A percentile compares a stretch with the other conserved stretches of the same genome.
These are phyloP conservation scores for Fusarium sp. DNA, from an alignment of 2,329 filamentous ascomycete species.

Conservation along the genomic window DNA sequence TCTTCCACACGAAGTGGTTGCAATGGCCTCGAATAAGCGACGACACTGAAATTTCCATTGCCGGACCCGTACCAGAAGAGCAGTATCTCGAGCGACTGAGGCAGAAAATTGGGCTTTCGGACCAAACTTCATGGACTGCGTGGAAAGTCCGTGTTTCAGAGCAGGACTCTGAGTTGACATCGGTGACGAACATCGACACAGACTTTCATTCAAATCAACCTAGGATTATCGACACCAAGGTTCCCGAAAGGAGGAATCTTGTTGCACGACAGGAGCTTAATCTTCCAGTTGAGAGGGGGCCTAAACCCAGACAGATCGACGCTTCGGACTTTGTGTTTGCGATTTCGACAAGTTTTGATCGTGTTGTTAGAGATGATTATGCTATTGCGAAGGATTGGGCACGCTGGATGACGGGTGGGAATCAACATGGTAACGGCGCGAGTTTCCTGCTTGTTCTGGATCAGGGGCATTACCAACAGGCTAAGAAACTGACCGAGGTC, in stretches of 20 bases:
- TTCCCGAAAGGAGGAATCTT: conserved; percentile 45
- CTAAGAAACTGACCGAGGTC: conserved; percentile 48
- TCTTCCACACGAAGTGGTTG: conserved; percentile 42
- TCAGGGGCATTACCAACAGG: conserved; percentile 53
- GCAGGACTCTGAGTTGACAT: conserved; percentile 46
- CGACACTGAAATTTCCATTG: conserved; percentile 29
- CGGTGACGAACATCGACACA: conserved; percentile 50
- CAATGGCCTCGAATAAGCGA: conserved; percentile 19
- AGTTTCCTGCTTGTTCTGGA: conserved; percentile 59
- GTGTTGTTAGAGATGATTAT: conserved; percentile 56
- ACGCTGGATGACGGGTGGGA: conserved; percentile 61
- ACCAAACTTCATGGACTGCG: conserved; percentile 52
- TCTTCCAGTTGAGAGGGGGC: conserved; percentile 52
- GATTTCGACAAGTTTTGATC: conserved; percentile 59
- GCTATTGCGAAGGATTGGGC: conserved; percentile 59
- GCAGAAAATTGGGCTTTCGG: conserved; percentile 48
- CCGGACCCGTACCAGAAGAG: conserved; percentile 49
- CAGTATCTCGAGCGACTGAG: conserved; percentile 51
- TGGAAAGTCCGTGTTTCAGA: conserved; percentile 52
- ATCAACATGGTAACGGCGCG: conserved; percentile 58
- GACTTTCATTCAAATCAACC: conserved; percentile 52
- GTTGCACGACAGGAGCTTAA: conserved; percentile 51
- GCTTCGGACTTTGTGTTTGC: conserved; percentile 60
- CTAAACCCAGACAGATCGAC: conserved; percentile 53
- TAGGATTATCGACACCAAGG: conserved; percentile 47